phyloP scores from a whole-genome alignment of 768 basidiomycete species.

The Pisolithus albus region DNA sequence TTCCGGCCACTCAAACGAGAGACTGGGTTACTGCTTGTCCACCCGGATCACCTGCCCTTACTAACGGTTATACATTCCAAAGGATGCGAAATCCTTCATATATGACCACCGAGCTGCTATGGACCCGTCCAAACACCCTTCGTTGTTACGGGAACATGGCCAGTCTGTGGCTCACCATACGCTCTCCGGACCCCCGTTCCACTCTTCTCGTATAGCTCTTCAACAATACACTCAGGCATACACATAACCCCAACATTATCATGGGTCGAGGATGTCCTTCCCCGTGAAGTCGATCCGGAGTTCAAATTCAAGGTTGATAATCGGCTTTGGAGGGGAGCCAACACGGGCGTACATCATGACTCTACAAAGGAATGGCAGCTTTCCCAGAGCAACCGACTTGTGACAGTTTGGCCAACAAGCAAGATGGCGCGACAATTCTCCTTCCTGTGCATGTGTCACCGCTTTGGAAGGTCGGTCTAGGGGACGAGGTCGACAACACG shows the following conservation, averaged over 20 bases:
- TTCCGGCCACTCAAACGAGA: neutral
- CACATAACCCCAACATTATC: conserved; percentile 35
- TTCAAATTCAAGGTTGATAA: conserved; percentile 63
- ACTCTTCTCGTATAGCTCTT: conserved; percentile 43
- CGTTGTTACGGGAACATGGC: conserved; percentile 39
- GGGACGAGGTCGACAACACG: conserved; percentile 29
- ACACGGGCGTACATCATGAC: conserved; percentile 49
- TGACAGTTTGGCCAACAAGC: conserved; percentile 34
- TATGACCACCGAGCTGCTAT: conserved; percentile 27
- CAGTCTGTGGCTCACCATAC: conserved; percentile 40
- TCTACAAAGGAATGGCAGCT: conserved; percentile 36
- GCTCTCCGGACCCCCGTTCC: conserved; percentile 36
- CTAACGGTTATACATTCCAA: conserved; percentile 11
- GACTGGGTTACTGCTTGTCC: conserved; percentile 39
- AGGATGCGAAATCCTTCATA: conserved; percentile 19
- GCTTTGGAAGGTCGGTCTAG: conserved; percentile 27
- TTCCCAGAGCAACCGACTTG: conserved; percentile 42
- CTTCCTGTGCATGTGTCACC: conserved; percentile 25
- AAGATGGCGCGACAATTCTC: conserved; percentile 27
- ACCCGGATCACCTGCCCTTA: conserved; percentile 29
- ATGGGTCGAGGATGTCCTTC: conserved; percentile 40
- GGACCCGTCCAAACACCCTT: conserved; percentile 35
- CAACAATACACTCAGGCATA: conserved; percentile 44
- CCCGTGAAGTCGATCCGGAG: conserved; percentile 43
- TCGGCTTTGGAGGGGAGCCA: conserved; percentile 62